Percentiles rank a stretch among this genome's conserved stretches.
phyloP scores from a whole-genome alignment of 768 basidiomycete genomes.

The Lactarius hatsudake region DNA sequence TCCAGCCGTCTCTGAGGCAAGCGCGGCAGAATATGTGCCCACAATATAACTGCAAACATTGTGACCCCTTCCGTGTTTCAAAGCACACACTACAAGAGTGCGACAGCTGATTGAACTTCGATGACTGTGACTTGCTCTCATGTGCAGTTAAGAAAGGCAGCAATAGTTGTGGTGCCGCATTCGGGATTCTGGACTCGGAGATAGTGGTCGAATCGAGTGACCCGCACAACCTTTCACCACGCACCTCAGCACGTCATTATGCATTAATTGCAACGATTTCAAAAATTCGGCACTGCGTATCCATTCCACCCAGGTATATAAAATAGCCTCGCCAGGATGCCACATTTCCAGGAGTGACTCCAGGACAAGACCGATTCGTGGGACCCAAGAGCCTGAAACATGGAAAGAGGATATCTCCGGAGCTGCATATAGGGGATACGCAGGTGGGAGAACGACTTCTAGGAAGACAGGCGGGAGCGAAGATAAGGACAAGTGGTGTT shows the following conservation, averaged over 20 bases:
- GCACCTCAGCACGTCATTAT: constrained; percentile 9
- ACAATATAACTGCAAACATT: constrained; percentile 69
- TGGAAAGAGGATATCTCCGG: constrained; percentile 56
- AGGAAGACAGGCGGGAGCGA: constrained; percentile 64
- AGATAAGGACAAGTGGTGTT: constrained; percentile 40
- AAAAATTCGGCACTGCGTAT: constrained; percentile 68
- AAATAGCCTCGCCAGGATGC: constrained; percentile 55
- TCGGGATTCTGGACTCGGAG: constrained; percentile 43
- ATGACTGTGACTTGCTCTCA: constrained; percentile 46
- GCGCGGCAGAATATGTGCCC: constrained; percentile 80
- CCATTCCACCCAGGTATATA: constrained; percentile 73
- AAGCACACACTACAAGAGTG: constrained; percentile 80
- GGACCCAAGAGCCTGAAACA: constrained; percentile 59
- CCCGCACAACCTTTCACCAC: background rate
- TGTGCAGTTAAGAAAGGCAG: constrained; percentile 47
- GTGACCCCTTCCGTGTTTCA: constrained; percentile 65
- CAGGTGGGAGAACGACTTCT: constrained; percentile 48
- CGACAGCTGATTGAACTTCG: constrained; percentile 58
- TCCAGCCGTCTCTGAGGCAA: constrained; percentile 82
- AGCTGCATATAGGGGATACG: constrained; percentile 53
- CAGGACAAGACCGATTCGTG: constrained; percentile 39
- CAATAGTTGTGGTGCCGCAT: constrained; percentile 56
- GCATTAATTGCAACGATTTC: constrained; percentile 40
- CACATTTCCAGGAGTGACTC: constrained; percentile 52
- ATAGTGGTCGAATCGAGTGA: background rate